phyloP scores from a whole-genome alignment of 1,284 basidiomycete species.

The Irpex lacteus region DNA sequence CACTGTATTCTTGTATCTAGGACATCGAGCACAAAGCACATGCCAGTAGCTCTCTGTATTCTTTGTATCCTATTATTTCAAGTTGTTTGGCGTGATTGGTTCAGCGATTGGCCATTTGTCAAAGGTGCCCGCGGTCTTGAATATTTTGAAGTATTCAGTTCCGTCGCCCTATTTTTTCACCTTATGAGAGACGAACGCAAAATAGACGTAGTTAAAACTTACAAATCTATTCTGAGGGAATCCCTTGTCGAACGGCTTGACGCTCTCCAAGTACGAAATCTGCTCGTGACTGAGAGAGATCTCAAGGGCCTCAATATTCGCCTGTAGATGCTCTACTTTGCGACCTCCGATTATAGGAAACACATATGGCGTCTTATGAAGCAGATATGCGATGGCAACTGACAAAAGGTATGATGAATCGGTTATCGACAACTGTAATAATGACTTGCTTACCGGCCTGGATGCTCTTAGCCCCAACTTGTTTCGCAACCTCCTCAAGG shows the following conservation, averaged over 20 bases:
- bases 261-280: constrained; percentile 18
- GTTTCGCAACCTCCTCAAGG: constrained; percentile 24
- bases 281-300: constrained; percentile 22
- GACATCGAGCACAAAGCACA: too few relatives aligned
- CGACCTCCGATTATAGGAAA: constrained; percentile 26
- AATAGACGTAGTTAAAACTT: not conserved
- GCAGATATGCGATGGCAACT: constrained; percentile 25
- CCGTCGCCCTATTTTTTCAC: constrained; percentile 15
- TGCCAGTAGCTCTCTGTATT: not conserved
- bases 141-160: constrained; percentile 10
- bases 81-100: constrained; percentile 7
- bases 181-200: not conserved
- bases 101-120: constrained; percentile 18
- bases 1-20: too few relatives aligned
- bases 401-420: not conserved
- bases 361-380: constrained; percentile 23
- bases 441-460: constrained; percentile 15
- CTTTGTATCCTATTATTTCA: not conserved
- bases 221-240: constrained; percentile 22
- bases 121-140: constrained; percentile 11
- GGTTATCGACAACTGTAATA: not conserved
- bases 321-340: constrained; percentile 24
- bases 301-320: constrained; percentile 23
- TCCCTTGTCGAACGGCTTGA: constrained; percentile 18
- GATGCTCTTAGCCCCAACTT: constrained; percentile 22